Conservation (phyloP, 768 basidiomycete species). For the Pleurotus sapidus region DNA sequence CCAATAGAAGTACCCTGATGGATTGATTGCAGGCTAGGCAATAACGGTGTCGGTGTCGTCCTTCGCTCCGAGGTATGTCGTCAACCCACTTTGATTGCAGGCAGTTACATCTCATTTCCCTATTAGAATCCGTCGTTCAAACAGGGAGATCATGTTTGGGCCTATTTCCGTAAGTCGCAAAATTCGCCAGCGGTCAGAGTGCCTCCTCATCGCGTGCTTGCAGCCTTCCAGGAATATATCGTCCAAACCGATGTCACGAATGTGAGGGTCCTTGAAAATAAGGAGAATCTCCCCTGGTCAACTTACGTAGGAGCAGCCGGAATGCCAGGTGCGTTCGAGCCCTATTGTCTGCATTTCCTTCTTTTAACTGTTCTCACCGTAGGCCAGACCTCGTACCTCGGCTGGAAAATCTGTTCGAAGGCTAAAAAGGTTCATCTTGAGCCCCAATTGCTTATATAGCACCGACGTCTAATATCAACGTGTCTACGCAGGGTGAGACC, state of each 20-base stretch:
- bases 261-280: conserved; percentile 27
- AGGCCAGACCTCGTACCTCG: conserved; percentile 29
- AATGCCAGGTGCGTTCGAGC: conserved; percentile 17
- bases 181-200: conserved; percentile 11
- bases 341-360: conserved; percentile 1
- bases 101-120: background rate
- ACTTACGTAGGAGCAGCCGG: conserved; percentile 36
- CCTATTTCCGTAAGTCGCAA: conserved; percentile 13
- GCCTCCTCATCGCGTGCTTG: background rate
- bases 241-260: conserved; percentile 14
- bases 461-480: background rate
- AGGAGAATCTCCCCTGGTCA: conserved; percentile 38
- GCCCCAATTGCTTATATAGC: background rate
- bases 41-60: conserved; percentile 18
- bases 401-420: conserved; percentile 24
- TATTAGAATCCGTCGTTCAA: conserved; percentile 9
- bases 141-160: conserved; percentile 30
- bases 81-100: background rate
- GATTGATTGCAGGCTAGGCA: conserved; percentile 10
- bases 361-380: conserved; percentile 9
- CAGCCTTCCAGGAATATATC: conserved; percentile 24
- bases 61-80: conserved; percentile 15
- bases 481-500: conserved; percentile 17
- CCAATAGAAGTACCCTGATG: background rate
- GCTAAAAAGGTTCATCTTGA: conserved; percentile 26